Percentiles rank a stretch among this genome's conserved stretches.
Conservation (phyloP, 106 monocot genomes). For the Xerophyta viscosa region DNA sequence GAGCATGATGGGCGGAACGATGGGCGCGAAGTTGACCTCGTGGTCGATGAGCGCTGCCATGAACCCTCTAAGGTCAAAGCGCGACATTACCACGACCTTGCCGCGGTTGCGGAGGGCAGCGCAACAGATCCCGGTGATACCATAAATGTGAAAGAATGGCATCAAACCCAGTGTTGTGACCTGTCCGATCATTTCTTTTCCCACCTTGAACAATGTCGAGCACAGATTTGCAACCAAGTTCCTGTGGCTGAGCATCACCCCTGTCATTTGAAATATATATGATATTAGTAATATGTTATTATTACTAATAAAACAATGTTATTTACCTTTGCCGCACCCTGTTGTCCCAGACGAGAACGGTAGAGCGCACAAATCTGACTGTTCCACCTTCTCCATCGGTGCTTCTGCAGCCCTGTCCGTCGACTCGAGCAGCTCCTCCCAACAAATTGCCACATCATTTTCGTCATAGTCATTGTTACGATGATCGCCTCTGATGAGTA, state of each 20-base stretch:
- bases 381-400: slow-evolving; percentile 2
- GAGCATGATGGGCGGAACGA: slow-evolving; percentile 96
- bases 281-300: no score
- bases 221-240: slow-evolving; percentile 81
- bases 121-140: slow-evolving; percentile 91
- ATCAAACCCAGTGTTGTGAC: slow-evolving; percentile 67
- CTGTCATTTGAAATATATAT: no score
- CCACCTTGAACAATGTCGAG: slow-evolving; percentile 49
- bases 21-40: slow-evolving; percentile 73
- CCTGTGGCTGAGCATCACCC: slow-evolving; percentile 91
- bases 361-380: slow-evolving; percentile 65
- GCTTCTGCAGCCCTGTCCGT: slow-evolving; percentile 36
- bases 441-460: slow-evolving; percentile 19
- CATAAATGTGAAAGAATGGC: slow-evolving; percentile 97
- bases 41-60: slow-evolving; percentile 47
- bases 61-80: slow-evolving; percentile 63
- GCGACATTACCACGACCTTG: slow-evolving; percentile 74
- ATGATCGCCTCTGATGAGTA: slow-evolving; percentile 41
- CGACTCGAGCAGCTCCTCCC: slow-evolving; percentile 68
- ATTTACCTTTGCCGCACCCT: slow-evolving; percentile 71
- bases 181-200: slow-evolving; percentile 50
- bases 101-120: slow-evolving; percentile 68
- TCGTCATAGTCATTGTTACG: slow-evolving; percentile 18
- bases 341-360: slow-evolving; percentile 95
- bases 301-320: no score